phyloP scores from a whole-genome alignment of 257 asterid species.

The Gentiana dahurica region DNA sequence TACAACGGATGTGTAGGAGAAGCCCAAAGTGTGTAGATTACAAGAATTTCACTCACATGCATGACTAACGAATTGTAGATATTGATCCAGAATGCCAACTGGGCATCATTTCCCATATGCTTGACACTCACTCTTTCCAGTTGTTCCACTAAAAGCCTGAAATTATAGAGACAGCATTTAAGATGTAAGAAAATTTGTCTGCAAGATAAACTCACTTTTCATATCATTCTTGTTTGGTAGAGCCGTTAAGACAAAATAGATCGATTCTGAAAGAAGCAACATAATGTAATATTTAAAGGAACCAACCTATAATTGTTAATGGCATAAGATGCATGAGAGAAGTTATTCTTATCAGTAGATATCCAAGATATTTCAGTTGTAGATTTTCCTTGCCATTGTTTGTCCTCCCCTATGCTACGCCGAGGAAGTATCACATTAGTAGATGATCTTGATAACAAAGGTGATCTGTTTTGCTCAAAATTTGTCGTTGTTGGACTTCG shows the following conservation, averaged over 20 bases:
- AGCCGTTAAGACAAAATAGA: background rate
- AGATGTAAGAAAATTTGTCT: background rate
- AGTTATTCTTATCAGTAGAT: constrained; percentile 36
- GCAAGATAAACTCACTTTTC: background rate
- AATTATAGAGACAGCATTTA: constrained; percentile 3
- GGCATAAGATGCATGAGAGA: constrained; percentile 48
- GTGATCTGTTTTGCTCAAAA: constrained; percentile 27
- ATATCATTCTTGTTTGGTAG: background rate
- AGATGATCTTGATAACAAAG: constrained; percentile 27
- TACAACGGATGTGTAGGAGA: constrained; percentile 4
- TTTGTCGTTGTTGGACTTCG: constrained; percentile 22
- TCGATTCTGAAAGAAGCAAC: background rate
- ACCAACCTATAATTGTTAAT: constrained; percentile 42
- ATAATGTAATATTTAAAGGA: constrained; percentile 2
- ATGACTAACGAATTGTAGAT: constrained; percentile 52
- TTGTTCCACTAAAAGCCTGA: constrained; percentile 51
- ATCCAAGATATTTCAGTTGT: constrained; percentile 43
- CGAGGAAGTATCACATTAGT: constrained; percentile 26
- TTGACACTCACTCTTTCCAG: constrained; percentile 34
- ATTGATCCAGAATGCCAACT: constrained; percentile 59
- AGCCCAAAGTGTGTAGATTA: background rate
- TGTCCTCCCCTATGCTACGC: constrained; percentile 22
- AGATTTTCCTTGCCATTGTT: constrained; percentile 28
- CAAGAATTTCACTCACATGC: constrained; percentile 34
- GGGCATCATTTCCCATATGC: constrained; percentile 37